Evolutionary conservation across 768 basidiomycete species (phyloP), one percentile per base, ranked within the genome.

Genomic region (Podaxis sp.): DNA sequence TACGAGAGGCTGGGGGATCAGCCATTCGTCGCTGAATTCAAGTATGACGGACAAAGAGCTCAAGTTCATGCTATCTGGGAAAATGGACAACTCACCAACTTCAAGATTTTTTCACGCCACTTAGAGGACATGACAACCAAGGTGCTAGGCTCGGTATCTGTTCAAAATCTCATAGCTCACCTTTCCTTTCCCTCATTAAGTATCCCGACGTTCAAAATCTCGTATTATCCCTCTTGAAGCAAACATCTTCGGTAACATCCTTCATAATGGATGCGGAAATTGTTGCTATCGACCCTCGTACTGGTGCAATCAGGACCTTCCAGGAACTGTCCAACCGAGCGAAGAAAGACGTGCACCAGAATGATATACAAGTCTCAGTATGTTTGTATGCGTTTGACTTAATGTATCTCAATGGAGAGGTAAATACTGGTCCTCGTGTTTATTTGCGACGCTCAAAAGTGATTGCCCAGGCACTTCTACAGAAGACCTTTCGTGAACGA

Each of bases 51-150:
- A 19, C 90, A 93, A 69, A 83, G 90, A 54, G 92, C 89, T 19
- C 92, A 93, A 73, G 87, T 92, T n/a, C 90, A 92, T 70, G 88
- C 80, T 12, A 69, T 58, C 48, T 72, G 65, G 65, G 70, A 69
- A 13, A 68, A 72, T 2, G 68, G 73, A 36, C 77, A 71, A 36
- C 67, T 70, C 11, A 58, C 70, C 33, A 68, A 66, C 9, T 82
- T 93, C 46, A 84, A 85, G 57, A 79, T 96, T 54, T 96, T 96
- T 77, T 93, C 91, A 63, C 87, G 94, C 59, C 93, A 95, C 78
- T 78, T 96, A 36, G 93, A 96, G 75, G 88, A 95, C 69, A 95
- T 95, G 95, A 95, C 93, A 1, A 85, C 86, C 64, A 95, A 96
- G 80, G 90, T 85, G 70, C 22, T 26, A 12, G 46, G 39, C 12